These are phyloP conservation scores for Saturnispora halmiae DNA, from an alignment of 805 yeast genomes.

Conservation along the genomic window DNA sequence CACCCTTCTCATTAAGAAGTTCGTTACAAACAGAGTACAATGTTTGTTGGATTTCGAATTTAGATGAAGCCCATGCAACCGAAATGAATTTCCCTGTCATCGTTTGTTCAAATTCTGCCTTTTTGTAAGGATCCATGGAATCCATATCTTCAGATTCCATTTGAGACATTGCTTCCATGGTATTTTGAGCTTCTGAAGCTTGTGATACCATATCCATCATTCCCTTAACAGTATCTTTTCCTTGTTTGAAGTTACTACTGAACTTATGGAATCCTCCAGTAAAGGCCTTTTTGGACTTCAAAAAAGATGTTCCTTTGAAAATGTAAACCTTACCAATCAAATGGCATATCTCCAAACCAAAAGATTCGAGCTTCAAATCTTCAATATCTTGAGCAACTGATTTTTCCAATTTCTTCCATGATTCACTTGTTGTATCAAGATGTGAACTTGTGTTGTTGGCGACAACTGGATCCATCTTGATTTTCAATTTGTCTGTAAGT, in stretches of 20 bases:
- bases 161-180: conserved; percentile 64
- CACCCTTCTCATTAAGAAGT: conserved; percentile 50
- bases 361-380: conserved; percentile 68
- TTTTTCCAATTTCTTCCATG: conserved; percentile 43
- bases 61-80: conserved; percentile 81
- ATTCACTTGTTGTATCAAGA: conserved; percentile 32
- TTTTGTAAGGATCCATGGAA: conserved; percentile 35
- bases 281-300: conserved; percentile 59
- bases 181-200: conserved; percentile 70
- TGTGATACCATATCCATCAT: conserved; percentile 61
- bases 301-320: conserved; percentile 53
- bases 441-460: conserved; percentile 30
- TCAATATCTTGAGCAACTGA: conserved; percentile 79
- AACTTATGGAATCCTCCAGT: conserved; percentile 49
- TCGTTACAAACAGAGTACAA: conserved; percentile 62
- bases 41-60: conserved; percentile 67
- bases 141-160: conserved; percentile 40
- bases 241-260: conserved; percentile 62
- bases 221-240: conserved; percentile 64
- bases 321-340: conserved; percentile 62
- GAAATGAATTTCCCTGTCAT: conserved; percentile 72
- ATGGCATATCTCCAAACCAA: conserved; percentile 75
- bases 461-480: conserved; percentile 32
- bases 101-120: conserved; percentile 61
- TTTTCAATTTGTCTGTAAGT: conserved; percentile 46